Conservation (phyloP, 371 early-diverging fungal genomes). For the Mortierella sp. region DNA sequence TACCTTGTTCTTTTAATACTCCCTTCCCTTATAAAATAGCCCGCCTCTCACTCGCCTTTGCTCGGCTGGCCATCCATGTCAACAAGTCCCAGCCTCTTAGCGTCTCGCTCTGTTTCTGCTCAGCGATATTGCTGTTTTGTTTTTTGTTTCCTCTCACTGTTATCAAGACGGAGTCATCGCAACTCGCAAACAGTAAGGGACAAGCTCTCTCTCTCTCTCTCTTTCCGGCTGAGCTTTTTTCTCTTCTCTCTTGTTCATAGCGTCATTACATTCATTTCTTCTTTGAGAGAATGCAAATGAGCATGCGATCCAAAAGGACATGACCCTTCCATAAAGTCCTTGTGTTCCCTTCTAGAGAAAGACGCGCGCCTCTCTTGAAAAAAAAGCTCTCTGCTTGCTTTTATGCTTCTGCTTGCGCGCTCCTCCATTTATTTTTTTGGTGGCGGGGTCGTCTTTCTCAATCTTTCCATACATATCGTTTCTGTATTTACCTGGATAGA, state of each 20-base stretch:
- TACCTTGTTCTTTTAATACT: background rate
- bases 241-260: background rate
- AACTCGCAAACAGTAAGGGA: background rate
- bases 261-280: background rate
- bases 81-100: background rate
- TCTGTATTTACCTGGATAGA: background rate
- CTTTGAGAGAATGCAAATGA: background rate
- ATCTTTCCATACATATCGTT: background rate
- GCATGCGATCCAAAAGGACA: background rate
- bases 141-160: background rate
- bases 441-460: background rate
- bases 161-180: constrained; percentile 9
- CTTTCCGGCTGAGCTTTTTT: background rate
- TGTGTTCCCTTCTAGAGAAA: background rate
- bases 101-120: background rate
- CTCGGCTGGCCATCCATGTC: background rate
- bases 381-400: background rate
- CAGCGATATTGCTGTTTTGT: background rate
- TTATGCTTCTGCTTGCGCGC: background rate
- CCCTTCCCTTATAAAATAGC: background rate
- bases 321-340: background rate
- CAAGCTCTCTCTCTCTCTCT: background rate
- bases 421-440: background rate
- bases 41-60: background rate
- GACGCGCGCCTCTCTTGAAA: background rate